Base-by-base conservation (phyloP, 352 stramenopile genomes). In the Pythium rhizo-oryzae region DNA sequence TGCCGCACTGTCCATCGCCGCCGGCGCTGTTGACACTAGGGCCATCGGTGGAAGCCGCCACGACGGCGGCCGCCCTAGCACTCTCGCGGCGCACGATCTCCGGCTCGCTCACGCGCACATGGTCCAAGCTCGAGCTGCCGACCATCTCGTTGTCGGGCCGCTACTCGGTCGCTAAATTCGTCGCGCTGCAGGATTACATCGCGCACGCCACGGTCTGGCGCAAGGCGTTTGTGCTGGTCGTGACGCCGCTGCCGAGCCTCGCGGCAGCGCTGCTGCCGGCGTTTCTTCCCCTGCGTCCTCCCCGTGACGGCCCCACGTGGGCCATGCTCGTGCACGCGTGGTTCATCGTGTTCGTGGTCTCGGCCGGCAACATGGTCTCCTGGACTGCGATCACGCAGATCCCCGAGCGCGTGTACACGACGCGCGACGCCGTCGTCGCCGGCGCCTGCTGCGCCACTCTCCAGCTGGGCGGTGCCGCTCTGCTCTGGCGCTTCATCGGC, bases 271-370 rank as follows among this genome's bases (percentile, higher is more conserved):
- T 21, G 18, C 12, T 49, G 8, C 41, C 41, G 8, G 18, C 11
- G 12, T 16, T 60, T 19, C 53, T 60, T 8, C 53, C 53, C 12
- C 53, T 60, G 2, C 30, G 21, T 9, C 33, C 53, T 2, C 53
- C 53, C 4, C 53, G 53, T 33, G 53, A 60, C 3, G 53, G 53
- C 12, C 53, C 37, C 13, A 60, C 53, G 8, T 60, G 53, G 53
- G 53, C 30, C 33, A 23, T 60, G 11, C 9, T n/a, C 12, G 18
- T 60, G 8, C 53, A 60, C 33, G 53, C 23, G 19, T 60, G 53
- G 53, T n/a, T 60, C 13, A 60, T 60, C 28, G 35, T 60, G 23
- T 60, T 60, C 16, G 21, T 43, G 8, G 53, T 60, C 53, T 60
- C 53, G 12, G 37, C 25, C 15, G 30, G 53, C 8, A 60, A 60